Percentiles rank a stretch among this genome's conserved stretches.
Conservation (phyloP, 495 filamentous ascomycete genomes). For the Parathielavia hyrcaniae region DNA sequence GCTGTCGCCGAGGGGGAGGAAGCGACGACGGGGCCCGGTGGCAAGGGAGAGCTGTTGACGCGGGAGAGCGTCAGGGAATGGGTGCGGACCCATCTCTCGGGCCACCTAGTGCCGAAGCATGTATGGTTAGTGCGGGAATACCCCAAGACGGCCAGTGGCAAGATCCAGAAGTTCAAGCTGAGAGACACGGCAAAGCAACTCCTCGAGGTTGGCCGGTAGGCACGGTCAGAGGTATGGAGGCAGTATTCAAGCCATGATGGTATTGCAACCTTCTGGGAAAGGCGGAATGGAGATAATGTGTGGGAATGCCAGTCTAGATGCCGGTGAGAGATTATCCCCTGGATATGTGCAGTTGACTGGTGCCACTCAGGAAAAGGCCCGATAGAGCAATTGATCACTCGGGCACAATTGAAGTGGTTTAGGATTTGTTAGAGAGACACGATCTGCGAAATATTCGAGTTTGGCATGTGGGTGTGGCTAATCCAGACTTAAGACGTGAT, state of each 20-base stretch:
- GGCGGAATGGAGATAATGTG: not conserved
- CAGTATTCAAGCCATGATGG: too few relatives aligned
- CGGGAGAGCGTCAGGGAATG: slow-evolving; percentile 60
- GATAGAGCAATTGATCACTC: too few relatives aligned
- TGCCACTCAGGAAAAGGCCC: too few relatives aligned
- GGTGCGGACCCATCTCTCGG: slow-evolving; percentile 64
- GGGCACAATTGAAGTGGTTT: not conserved
- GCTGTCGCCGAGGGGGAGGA: slow-evolving; percentile 30
- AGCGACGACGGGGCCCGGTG: slow-evolving; percentile 10
- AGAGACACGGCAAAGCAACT: slow-evolving; percentile 46
- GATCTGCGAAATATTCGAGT: not conserved
- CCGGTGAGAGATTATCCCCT: too few relatives aligned
- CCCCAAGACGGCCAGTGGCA: slow-evolving; percentile 93
- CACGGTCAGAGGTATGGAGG: not conserved
- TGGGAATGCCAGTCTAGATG: too few relatives aligned
- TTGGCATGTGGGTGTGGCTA: not conserved
- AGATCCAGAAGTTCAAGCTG: slow-evolving; percentile 94
- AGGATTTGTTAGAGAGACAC: not conserved
- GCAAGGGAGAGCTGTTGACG: slow-evolving; percentile 30
- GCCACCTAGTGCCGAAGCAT: slow-evolving; percentile 80
- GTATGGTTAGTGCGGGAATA: slow-evolving; percentile 78
- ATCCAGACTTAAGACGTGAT: not conserved
- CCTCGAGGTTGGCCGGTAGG: slow-evolving; percentile 11
- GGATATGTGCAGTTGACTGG: too few relatives aligned
- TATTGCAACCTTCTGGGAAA: not conserved